Evolutionary conservation across 208 protist genomes (phyloP).

Genomic region (Strigomonas culicis): DNA sequence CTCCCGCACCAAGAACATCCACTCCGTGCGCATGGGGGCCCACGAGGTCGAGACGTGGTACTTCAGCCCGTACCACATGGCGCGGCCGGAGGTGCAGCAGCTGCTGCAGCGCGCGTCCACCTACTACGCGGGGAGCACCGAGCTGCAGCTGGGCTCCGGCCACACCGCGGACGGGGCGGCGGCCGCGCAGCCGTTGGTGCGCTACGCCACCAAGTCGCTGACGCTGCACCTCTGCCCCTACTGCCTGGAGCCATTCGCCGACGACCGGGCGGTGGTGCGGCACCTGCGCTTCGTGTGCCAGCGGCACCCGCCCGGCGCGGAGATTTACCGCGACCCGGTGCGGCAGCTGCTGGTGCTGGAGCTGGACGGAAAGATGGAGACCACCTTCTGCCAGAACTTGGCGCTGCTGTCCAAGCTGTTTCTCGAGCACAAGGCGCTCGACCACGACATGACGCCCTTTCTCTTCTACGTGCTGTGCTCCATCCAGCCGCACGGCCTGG

Average conservation of each 20-base stretch:
- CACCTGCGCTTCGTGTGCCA: slow-evolving; percentile 85
- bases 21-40: slow-evolving; percentile 93
- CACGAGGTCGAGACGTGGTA: slow-evolving; percentile 98
- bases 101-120: slow-evolving; percentile 45
- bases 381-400: slow-evolving; percentile 98
- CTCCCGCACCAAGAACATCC: slow-evolving; percentile 95
- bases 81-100: slow-evolving; percentile 64
- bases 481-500: slow-evolving; percentile 90
- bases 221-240: slow-evolving; percentile 97
- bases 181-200: slow-evolving; percentile 2
- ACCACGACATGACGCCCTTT: slow-evolving; percentile 99
- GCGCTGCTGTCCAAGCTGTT: slow-evolving; percentile 99
- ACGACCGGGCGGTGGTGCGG: slow-evolving; percentile 66
- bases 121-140: slow-evolving; percentile 39
- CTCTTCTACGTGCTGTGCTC: slow-evolving; percentile 98
- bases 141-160: slow-evolving; percentile 35
- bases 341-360: slow-evolving; percentile 94
- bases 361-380: slow-evolving; percentile 95
- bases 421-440: slow-evolving; percentile 99
- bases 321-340: slow-evolving; percentile 86
- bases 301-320: slow-evolving; percentile 88
- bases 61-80: slow-evolving; percentile 96
- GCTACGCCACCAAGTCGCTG: slow-evolving; percentile 42
- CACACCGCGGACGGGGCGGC: slow-evolving; percentile 6
- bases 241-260: slow-evolving; percentile 95